Conservation (phyloP, 2,329 filamentous ascomycete species). For the Exophiala sp. region DNA sequence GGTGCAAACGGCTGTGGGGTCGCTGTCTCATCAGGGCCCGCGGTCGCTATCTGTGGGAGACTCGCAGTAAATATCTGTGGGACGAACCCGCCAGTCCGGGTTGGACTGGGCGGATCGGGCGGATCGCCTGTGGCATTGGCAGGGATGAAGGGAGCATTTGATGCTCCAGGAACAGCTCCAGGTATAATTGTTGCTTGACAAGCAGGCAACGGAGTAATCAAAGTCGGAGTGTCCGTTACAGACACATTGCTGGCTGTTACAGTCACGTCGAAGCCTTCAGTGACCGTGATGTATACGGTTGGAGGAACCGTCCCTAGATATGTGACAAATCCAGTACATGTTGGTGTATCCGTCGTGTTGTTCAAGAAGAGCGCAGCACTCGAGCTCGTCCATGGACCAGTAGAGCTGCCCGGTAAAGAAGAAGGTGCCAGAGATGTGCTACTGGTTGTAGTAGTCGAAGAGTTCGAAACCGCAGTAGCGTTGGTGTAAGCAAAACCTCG, state of each 20-base stretch:
- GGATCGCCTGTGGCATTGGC: background rate
- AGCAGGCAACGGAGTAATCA: slow-evolving; percentile 23
- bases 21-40: background rate
- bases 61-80: background rate
- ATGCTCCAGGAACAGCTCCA: background rate
- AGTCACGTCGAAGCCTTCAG: slow-evolving; percentile 22
- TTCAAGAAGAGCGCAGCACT: background rate
- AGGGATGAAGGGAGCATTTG: background rate
- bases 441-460: background rate
- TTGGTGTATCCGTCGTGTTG: slow-evolving; percentile 4
- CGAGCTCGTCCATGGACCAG: slow-evolving; percentile 4
- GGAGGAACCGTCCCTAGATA: slow-evolving; percentile 24
- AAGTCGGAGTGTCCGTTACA: slow-evolving; percentile 14
- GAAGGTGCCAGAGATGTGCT: background rate
- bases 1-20: background rate
- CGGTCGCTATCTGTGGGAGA: background rate
- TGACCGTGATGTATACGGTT: slow-evolving; percentile 26
- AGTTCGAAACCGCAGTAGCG: slow-evolving; percentile 3
- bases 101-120: background rate
- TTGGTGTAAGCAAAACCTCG: slow-evolving; percentile 12
- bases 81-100: no score
- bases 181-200: slow-evolving; percentile 22
- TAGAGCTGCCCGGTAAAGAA: background rate
- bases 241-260: slow-evolving; percentile 23
- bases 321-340: slow-evolving; percentile 22